Conservation (phyloP, 805 yeast species). For the Candida cerambycidarum region DNA sequence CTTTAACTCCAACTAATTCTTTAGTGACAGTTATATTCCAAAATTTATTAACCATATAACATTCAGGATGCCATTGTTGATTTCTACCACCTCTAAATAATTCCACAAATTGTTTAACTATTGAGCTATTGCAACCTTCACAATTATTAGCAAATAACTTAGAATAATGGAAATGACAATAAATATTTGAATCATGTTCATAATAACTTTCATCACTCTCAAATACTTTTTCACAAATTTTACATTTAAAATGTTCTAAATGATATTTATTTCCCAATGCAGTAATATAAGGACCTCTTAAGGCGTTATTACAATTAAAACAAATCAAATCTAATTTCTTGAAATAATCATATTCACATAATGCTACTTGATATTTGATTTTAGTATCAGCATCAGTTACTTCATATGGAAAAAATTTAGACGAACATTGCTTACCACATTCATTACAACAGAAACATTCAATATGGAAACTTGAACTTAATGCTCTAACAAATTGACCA, state of each 20-base stretch:
- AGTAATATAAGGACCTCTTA: conserved; percentile 90
- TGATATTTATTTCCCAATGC: conserved; percentile 92
- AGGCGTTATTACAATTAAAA: conserved; percentile 76
- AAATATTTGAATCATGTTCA: conserved; percentile 79
- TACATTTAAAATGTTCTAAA: conserved; percentile 92
- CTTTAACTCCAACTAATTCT: conserved; percentile 51
- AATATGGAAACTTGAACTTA: conserved; percentile 76
- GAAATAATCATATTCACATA: conserved; percentile 94
- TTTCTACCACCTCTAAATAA: conserved; percentile 85
- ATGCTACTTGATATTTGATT: conserved; percentile 34
- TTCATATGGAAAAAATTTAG: conserved; percentile 86
- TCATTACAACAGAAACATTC: conserved; percentile 86
- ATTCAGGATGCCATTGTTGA: conserved; percentile 99
- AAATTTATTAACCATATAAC: conserved; percentile 95
- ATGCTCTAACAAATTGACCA: conserved; percentile 83
- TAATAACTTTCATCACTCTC: conserved; percentile 90
- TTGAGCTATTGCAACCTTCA: conserved; percentile 90
- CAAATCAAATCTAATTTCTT: conserved; percentile 83
- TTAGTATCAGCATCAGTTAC: conserved; percentile 40
- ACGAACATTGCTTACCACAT: conserved; percentile 77
- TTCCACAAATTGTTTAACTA: conserved; percentile 92
- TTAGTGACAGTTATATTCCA: conserved; percentile 86
- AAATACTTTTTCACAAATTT: conserved; percentile 79
- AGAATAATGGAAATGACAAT: conserved; percentile 93
- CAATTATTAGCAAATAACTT: conserved; percentile 81